Evolutionary conservation across 495 filamentous ascomycete genomes (phyloP).

Genomic region (Aspergillus hancockii): DNA sequence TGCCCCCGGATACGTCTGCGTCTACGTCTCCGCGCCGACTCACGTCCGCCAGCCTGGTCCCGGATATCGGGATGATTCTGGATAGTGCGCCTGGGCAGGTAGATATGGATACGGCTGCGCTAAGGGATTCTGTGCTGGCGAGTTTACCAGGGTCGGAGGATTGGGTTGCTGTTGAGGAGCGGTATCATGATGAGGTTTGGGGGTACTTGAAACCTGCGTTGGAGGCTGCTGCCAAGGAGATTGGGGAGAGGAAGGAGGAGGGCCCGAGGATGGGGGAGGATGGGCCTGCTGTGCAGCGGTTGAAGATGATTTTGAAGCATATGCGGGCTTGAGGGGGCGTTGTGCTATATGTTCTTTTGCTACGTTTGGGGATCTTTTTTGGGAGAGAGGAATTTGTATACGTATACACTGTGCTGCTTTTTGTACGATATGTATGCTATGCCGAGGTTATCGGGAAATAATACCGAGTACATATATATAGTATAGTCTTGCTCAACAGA

Average conservation of each 20-base stretch:
- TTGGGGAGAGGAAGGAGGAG: conserved; percentile 50
- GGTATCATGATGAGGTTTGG: conserved; percentile 79
- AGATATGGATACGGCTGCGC: conserved; percentile 15
- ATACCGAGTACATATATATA: background rate
- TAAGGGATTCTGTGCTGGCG: conserved; percentile 34
- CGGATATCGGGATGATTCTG: conserved; percentile 44
- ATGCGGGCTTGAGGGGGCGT: conserved; percentile 32
- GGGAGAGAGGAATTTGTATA: no score
- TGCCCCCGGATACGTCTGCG: conserved; percentile 4
- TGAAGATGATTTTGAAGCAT: conserved; percentile 55
- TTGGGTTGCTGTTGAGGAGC: conserved; percentile 64
- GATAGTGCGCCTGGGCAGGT: conserved; percentile 18
- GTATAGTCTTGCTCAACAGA: no score
- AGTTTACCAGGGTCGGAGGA: conserved; percentile 41
- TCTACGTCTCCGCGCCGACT: conserved; percentile 15
- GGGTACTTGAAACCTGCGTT: conserved; percentile 66
- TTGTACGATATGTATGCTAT: background rate
- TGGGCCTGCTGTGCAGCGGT: conserved; percentile 47
- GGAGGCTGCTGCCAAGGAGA: conserved; percentile 61
- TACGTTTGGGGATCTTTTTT: background rate
- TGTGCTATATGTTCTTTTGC: background rate
- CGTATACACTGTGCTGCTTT: background rate
- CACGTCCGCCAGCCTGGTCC: conserved; percentile 39
- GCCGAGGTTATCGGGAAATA: background rate
- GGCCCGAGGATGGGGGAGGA: conserved; percentile 27